Evolutionary conservation across 345 rosid genomes (phyloP).

Genomic region (Salix dunnii): DNA sequence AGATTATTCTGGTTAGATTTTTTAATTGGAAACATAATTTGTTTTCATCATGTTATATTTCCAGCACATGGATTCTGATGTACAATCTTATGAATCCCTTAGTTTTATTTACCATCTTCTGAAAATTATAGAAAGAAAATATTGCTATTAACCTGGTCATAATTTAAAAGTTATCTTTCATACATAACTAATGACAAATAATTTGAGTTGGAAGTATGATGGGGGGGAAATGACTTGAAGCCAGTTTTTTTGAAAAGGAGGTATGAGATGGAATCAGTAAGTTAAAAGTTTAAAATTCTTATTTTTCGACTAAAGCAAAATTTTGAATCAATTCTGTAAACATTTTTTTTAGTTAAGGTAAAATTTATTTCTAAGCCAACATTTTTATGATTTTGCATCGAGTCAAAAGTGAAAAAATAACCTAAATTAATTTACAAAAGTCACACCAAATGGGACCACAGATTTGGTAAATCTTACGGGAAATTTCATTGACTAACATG

Average conservation of each 20-base stretch:
- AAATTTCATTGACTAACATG: background rate
- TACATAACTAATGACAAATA: background rate
- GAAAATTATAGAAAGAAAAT: background rate
- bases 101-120: background rate
- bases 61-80: background rate
- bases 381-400: background rate
- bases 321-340: background rate
- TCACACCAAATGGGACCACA: background rate
- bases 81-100: background rate
- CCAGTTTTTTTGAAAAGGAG: background rate
- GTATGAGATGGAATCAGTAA: background rate
- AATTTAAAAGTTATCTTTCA: background rate
- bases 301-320: no score
- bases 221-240: background rate
- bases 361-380: no score
- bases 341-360: no score
- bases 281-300: background rate
- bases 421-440: background rate
- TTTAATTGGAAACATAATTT: background rate
- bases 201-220: background rate
- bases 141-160: background rate
- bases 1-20: conserved; percentile 56
- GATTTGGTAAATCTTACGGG: background rate
- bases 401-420: background rate
- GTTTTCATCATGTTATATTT: background rate